Evolutionary conservation across 306 rosid genomes (phyloP), one percentile per base, ranked within the genome.

Genomic region (Fagus crenata): DNA sequence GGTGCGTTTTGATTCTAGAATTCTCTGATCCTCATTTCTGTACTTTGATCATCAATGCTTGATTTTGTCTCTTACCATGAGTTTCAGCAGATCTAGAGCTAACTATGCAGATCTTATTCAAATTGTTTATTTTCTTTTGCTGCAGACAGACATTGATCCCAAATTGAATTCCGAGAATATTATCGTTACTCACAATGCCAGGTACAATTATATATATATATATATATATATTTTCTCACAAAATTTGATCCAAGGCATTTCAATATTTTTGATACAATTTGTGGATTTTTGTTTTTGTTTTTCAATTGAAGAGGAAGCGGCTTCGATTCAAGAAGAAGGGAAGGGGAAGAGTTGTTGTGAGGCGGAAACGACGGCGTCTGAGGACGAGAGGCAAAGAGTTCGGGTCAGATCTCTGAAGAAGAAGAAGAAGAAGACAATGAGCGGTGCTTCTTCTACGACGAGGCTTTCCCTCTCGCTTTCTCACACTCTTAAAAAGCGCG

Each of bases 381-480:
- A 90, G 88, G 97, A 92, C 37, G 97, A 95, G 85, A 85, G 96
- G 93, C 87, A 88, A 77, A 89, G 89, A 72, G 75, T 84, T 68
- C 88, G 88, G 53, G 77, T 85, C 71, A 92, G 95, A 88, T 89
- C 97, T 85, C 86, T 89, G 33, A 87, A 88, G 84, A 92, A 89
- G 80, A 92, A 79, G 83, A 89, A 91, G 84, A 92, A 89, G 80
- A 92, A 79, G 83, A 89, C 91, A 32, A 67, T 87, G 78, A 85
- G 81, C 70, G 93, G 51, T 43, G 9, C 12, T 43, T 43, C 3
- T 46, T 46, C 97, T 67, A 88, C 97, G 32, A 77, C 87, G 22
- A 90, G 79, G 69, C 85, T 92, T 35, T 84, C 88, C 73, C 68
- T 79, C 73, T 82, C 84, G 67, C 85, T 92, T 36, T 84, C 88